Conservation (phyloP, 2,329 filamentous ascomycete species). For the Talaromyces sp. region DNA sequence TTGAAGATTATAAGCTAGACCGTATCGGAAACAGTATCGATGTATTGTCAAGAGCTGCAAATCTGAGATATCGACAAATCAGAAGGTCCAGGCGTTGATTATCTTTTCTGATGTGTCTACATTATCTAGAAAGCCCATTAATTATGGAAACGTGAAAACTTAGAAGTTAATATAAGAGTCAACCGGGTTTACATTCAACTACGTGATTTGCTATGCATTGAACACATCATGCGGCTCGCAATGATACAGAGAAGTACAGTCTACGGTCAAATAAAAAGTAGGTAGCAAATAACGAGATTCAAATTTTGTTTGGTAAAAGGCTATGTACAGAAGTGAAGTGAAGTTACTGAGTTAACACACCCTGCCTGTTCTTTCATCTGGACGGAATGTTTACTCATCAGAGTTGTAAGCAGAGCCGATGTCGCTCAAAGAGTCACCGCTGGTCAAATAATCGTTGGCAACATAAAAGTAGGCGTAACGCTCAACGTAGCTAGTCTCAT, state of each 20-base stretch:
- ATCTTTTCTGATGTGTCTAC: not conserved
- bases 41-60: not conserved
- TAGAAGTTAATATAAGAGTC: too few relatives aligned
- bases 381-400: not conserved
- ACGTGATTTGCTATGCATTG: not conserved
- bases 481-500: constrained; percentile 35
- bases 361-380: not conserved
- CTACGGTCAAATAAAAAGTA: too few relatives aligned
- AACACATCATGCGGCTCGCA: not conserved
- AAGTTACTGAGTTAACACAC: not conserved
- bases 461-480: constrained; percentile 45
- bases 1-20: not conserved
- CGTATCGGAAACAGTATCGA: not conserved
- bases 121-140: not conserved
- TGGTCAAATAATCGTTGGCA: constrained; percentile 34
- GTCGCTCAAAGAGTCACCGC: constrained; percentile 25
- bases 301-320: not conserved
- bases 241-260: not conserved
- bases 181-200: not conserved
- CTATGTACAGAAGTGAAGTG: not conserved
- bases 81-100: not conserved
- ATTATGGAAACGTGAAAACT: not conserved
- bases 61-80: not conserved
- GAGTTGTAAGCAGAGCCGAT: constrained; percentile 31
- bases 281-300: not conserved